phyloP scores from a whole-genome alignment of 176 grass and related monocot species.

The Eleusine coracana region DNA sequence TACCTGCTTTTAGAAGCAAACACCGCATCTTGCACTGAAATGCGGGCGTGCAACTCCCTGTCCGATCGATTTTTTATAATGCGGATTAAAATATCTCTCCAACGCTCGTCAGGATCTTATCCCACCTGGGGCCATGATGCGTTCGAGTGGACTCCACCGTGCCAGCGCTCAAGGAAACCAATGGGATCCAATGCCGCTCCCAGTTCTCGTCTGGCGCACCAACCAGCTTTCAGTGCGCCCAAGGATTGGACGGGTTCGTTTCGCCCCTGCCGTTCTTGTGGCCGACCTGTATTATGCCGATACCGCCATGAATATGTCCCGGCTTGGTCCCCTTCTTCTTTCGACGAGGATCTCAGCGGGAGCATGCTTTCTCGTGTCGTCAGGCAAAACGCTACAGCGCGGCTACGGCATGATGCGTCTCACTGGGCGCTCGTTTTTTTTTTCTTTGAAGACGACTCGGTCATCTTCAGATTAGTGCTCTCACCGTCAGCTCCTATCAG shows the following conservation, averaged over 20 bases:
- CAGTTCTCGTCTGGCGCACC: neutral
- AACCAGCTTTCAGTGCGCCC: slow-evolving; percentile 39
- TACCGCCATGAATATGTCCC: slow-evolving; percentile 7
- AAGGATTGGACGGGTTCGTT: slow-evolving; percentile 24
- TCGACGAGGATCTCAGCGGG: neutral
- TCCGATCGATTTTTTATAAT: neutral
- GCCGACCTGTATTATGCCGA: slow-evolving; percentile 38
- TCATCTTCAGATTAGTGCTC: neutral
- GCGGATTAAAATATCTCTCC: neutral
- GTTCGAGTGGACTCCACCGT: neutral
- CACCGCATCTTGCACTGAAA: neutral
- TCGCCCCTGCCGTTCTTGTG: neutral
- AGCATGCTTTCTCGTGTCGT: slow-evolving; percentile 9
- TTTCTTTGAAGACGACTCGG: neutral
- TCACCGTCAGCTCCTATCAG: neutral
- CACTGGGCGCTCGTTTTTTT: neutral
- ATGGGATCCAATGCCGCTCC: slow-evolving; percentile 8
- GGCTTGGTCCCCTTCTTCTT: neutral
- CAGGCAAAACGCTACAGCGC: neutral
- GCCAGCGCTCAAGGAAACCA: neutral
- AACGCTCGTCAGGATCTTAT: neutral
- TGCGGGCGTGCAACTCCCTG: neutral
- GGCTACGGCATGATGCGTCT: neutral
- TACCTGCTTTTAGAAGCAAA: neutral
- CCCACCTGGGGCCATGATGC: neutral